phyloP scores from a whole-genome alignment of 805 yeast species.

The Grigorovia humatica region DNA sequence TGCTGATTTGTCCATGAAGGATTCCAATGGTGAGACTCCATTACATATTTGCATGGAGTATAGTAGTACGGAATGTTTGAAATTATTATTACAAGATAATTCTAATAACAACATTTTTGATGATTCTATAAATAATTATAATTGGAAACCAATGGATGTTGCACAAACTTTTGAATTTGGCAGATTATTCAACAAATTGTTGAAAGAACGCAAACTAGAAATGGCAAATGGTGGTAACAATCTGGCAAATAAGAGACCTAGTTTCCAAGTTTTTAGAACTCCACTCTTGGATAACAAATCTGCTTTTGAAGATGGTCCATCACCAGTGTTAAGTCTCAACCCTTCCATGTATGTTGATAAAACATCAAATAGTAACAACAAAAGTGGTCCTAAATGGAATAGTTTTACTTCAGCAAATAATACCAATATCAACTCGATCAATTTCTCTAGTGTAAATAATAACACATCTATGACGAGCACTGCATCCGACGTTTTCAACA shows the following conservation, averaged over 20 bases:
- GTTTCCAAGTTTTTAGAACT: constrained; percentile 17
- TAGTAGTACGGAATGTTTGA: constrained; percentile 50
- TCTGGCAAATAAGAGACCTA: constrained; percentile 10
- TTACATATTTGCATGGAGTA: constrained; percentile 72
- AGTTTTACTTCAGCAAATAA: not conserved
- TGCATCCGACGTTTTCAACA: not conserved
- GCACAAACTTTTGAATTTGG: constrained; percentile 45
- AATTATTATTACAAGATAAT: constrained; percentile 35
- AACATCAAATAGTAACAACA: not conserved
- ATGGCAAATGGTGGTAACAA: not conserved
- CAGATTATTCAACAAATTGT: constrained; percentile 29
- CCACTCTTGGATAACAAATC: constrained; percentile 19
- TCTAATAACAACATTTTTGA: constrained; percentile 25
- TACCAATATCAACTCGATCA: not conserved
- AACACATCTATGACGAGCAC: not conserved
- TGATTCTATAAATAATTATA: constrained; percentile 40
- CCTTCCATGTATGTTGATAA: constrained; percentile 5
- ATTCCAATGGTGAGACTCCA: constrained; percentile 70
- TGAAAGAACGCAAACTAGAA: constrained; percentile 12
- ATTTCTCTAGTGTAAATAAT: not conserved
- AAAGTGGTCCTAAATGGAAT: not conserved
- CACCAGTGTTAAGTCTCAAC: constrained; percentile 19
- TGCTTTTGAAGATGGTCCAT: constrained; percentile 23
- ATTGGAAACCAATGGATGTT: constrained; percentile 57
- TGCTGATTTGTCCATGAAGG: constrained; percentile 65